phyloP scores from a whole-genome alignment of 2,329 filamentous ascomycete species.

The Ceratocystis smalleyi region DNA sequence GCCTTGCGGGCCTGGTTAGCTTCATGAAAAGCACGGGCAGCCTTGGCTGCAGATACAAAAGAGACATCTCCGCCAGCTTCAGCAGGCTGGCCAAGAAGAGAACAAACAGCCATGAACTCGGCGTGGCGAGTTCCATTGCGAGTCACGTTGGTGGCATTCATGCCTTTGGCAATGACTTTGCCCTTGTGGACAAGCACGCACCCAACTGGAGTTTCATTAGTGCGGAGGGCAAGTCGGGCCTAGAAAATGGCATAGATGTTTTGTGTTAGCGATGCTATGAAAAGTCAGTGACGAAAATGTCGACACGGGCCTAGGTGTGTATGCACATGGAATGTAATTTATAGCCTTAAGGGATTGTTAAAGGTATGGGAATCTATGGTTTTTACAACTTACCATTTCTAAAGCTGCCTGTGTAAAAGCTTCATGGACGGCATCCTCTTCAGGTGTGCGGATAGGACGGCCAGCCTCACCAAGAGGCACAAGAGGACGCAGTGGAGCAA shows the following conservation, averaged over 20 bases:
- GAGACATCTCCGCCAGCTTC: conserved; percentile 11
- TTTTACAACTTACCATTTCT: conserved; percentile 49
- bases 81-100: conserved; percentile 30
- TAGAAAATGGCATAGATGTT: conserved; percentile 25
- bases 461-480: conserved; percentile 17
- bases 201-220: conserved; percentile 88
- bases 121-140: conserved; percentile 87
- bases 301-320: too few species aligned
- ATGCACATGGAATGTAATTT: neutral
- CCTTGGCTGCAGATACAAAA: conserved; percentile 18
- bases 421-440: conserved; percentile 32
- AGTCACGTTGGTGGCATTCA: conserved; percentile 92
- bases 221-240: conserved; percentile 71
- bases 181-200: conserved; percentile 79
- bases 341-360: neutral
- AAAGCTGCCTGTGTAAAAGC: conserved; percentile 74
- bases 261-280: too few species aligned
- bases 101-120: conserved; percentile 73
- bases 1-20: conserved; percentile 20
- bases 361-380: neutral
- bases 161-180: conserved; percentile 69
- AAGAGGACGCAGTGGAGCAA: conserved; percentile 15
- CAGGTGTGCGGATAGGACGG: conserved; percentile 15
- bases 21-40: conserved; percentile 18
- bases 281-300: too few species aligned